Conservation (phyloP, 106 monocot species). For the Dioscorea alata region DNA sequence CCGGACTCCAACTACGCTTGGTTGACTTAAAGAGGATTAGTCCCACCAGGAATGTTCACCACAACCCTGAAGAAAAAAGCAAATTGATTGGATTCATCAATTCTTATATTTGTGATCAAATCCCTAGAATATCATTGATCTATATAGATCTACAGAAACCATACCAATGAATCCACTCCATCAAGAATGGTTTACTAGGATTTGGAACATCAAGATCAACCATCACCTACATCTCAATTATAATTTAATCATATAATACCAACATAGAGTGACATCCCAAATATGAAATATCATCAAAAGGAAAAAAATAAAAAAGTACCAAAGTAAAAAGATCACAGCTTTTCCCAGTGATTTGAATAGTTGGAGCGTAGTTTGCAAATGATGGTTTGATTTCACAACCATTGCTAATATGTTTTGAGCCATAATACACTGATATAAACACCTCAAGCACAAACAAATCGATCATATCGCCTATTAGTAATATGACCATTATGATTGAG, state of each 20-base stretch:
- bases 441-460: constrained; percentile 13
- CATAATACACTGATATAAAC: constrained; percentile 5
- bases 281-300: not conserved
- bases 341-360: not conserved
- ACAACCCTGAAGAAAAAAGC: not conserved
- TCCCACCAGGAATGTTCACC: constrained; percentile 1
- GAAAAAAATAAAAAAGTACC: not conserved
- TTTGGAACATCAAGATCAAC: constrained; percentile 6
- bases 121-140: too few species aligned
- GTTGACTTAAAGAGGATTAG: not conserved
- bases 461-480: constrained; percentile 17
- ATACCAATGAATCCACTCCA: constrained; percentile 12
- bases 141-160: not conserved
- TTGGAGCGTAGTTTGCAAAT: constrained; percentile 6
- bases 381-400: constrained; percentile 18
- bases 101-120: too few species aligned
- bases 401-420: constrained; percentile 15
- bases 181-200: too few species aligned
- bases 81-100: too few species aligned
- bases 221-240: constrained; percentile 2
- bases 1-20: too few species aligned
- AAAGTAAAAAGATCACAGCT: constrained; percentile 13
- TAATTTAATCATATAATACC: not conserved
- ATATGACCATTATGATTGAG: too few species aligned
- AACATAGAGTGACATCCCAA: not conserved